These are phyloP conservation scores for Luffa acutangula DNA, from an alignment of 306 rosid genomes.

Conservation along the genomic window DNA sequence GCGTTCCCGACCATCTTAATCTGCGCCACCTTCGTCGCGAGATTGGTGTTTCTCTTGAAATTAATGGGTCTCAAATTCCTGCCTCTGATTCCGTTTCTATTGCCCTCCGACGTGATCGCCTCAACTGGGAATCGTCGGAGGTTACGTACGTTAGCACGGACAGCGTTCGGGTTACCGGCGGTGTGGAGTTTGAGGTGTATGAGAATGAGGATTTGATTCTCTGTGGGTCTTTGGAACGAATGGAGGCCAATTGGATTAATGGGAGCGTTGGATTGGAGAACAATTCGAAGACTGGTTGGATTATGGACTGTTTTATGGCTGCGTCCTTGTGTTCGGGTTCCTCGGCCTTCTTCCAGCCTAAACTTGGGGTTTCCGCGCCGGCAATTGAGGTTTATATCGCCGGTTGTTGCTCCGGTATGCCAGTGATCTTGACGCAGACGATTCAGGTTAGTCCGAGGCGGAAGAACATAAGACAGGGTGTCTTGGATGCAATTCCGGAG, in stretches of 20 bases:
- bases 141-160: conserved; percentile 89
- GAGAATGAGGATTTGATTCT: conserved; percentile 63
- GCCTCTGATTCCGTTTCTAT: conserved; percentile 30
- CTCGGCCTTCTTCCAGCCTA: conserved; percentile 65
- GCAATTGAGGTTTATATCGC: conserved; percentile 76
- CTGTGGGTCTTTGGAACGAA: conserved; percentile 66
- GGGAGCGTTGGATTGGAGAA: conserved; percentile 31
- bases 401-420: conserved; percentile 72
- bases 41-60: conserved; percentile 48
- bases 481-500: conserved; percentile 78
- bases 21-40: conserved; percentile 50
- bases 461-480: conserved; percentile 39
- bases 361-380: conserved; percentile 58
- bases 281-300: conserved; percentile 46
- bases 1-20: conserved; percentile 50
- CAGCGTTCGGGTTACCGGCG: conserved; percentile 49
- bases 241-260: conserved; percentile 46
- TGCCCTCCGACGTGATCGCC: conserved; percentile 55
- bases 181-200: conserved; percentile 66
- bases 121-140: conserved; percentile 60
- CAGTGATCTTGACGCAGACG: conserved; percentile 61
- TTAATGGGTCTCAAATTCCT: conserved; percentile 44
- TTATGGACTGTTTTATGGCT: conserved; percentile 58
- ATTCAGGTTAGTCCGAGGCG: conserved; percentile 64
- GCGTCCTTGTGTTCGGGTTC: conserved; percentile 44